Conservation (phyloP, 1,284 basidiomycete genomes). For the Macrocystidia cucumis region DNA sequence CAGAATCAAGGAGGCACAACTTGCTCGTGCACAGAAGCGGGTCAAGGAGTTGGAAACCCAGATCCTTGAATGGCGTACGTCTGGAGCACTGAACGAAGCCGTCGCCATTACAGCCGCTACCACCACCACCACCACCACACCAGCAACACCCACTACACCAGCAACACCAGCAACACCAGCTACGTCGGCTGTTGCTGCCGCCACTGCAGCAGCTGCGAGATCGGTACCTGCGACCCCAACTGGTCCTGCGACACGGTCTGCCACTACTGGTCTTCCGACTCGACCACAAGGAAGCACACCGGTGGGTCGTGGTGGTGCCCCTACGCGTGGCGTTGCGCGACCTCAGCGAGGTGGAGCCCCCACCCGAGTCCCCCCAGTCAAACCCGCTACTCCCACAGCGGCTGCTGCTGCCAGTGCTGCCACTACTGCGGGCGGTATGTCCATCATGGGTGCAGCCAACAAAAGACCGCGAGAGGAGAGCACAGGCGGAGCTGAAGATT, state of each 20-base stretch:
- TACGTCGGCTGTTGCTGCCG: conserved; percentile 11
- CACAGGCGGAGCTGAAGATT: conserved; percentile 38
- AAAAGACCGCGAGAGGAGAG: conserved; percentile 63
- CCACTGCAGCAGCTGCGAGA: conserved; percentile 11
- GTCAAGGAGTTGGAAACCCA: conserved; percentile 63
- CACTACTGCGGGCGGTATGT: conserved; percentile 30
- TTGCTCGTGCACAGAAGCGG: conserved; percentile 47
- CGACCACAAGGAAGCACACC: conserved; percentile 14
- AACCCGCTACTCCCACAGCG: conserved; percentile 11
- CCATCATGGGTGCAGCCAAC: conserved; percentile 58
- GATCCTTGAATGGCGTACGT: conserved; percentile 45
- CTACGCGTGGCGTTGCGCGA: conserved; percentile 13
- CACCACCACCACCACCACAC: conserved; percentile 14
- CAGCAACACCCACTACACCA: conserved; percentile 14
- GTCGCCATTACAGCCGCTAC: conserved; percentile 15
- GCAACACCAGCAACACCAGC: conserved; percentile 11
- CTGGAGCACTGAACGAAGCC: conserved; percentile 32
- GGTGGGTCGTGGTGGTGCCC: conserved; percentile 9
- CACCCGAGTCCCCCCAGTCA: conserved; percentile 18
- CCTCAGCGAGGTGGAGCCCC: conserved; percentile 12
- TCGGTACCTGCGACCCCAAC: conserved; percentile 16
- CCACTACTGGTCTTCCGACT: conserved; percentile 11
- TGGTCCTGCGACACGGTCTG: conserved; percentile 5
- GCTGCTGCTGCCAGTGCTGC: conserved; percentile 19
- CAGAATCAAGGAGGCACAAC: conserved; percentile 62